Conservation (phyloP, 2,329 filamentous ascomycete species). For the Penicillium corylophilum region DNA sequence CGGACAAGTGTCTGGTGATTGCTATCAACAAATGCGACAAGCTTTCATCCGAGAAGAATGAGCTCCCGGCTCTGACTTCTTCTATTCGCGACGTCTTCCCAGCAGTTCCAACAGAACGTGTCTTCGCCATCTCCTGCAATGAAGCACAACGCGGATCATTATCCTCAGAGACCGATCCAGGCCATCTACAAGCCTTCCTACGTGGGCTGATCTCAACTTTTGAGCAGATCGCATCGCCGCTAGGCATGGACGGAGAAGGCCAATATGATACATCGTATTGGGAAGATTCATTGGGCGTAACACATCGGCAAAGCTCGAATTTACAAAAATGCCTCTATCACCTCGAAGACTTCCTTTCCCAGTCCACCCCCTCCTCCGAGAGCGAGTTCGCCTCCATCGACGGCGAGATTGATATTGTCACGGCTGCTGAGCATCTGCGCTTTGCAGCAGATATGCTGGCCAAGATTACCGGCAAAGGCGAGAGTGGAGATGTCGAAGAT, state of each 20-base stretch:
- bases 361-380: constrained; percentile 43
- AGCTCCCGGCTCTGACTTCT: constrained; percentile 33
- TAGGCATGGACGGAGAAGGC: constrained; percentile 34
- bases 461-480: constrained; percentile 81
- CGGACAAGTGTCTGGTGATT: constrained; percentile 56
- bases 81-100: constrained; percentile 44
- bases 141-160: constrained; percentile 45
- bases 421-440: constrained; percentile 85
- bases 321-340: constrained; percentile 70
- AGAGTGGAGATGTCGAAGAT: constrained; percentile 87
- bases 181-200: constrained; percentile 69
- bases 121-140: constrained; percentile 72
- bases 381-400: constrained; percentile 17
- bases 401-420: constrained; percentile 69
- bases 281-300: constrained; percentile 85
- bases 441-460: constrained; percentile 77
- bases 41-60: constrained; percentile 24
- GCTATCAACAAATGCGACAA: constrained; percentile 63
- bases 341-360: constrained; percentile 69
- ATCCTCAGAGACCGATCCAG: constrained; percentile 51
- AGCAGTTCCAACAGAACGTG: constrained; percentile 44
- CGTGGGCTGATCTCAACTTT: constrained; percentile 68
- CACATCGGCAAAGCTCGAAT: constrained; percentile 81
- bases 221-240: constrained; percentile 44
- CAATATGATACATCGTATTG: constrained; percentile 63